Base-by-base conservation (phyloP, 441 rosid species). In the Adansonia grandidieri region DNA sequence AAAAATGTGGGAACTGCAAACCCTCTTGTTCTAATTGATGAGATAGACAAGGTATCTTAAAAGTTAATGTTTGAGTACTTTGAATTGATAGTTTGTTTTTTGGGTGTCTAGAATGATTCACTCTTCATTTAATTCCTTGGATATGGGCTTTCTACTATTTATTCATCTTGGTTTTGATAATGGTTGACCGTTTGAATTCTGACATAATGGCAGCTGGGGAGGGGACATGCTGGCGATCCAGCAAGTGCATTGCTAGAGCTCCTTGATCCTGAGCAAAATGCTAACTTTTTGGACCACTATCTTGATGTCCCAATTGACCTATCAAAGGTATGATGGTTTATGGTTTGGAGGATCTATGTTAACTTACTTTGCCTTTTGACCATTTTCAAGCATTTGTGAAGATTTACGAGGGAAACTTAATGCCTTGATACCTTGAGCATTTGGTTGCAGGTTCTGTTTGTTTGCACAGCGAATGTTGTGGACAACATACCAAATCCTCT, bases 251-350 rank as follows among this genome's bases (percentile, higher is more conserved):
- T 96, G 87, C 85, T 96, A 91, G 99, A 96, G 85, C 92, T 96
- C 80, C 92, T 96, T 87, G 99, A 96, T 84, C 98, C 97, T 45
- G 97, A 94, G 81, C 99, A 96, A 82, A 96, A 96, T 85, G 97
- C 96, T 76, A 94, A 93, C 81, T 96, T 96, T 80, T 86, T 91
- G 61, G 99, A 96, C 82, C 96, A 94, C 83, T 96, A 93, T 87
- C 97, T 96, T 62, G 93, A 96, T 78, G 97, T 96, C 80, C 87
- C 98, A 44, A 91, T 96, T 47, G 98, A 96, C 85, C 83, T 96
- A 68, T 94, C 99, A 76, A 93, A 96, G 98, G 99, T 94, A 74
- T 62, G 53, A 2, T 79, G 86, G 80, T 73, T 22, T 54, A 5
- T 32, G 45, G 79, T 76, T 22, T 74, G 57, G 42, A 75, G 74